Evolutionary conservation across 2,329 filamentous ascomycete species (phyloP).

Genomic region (Aspergillus hiratsukae): DNA sequence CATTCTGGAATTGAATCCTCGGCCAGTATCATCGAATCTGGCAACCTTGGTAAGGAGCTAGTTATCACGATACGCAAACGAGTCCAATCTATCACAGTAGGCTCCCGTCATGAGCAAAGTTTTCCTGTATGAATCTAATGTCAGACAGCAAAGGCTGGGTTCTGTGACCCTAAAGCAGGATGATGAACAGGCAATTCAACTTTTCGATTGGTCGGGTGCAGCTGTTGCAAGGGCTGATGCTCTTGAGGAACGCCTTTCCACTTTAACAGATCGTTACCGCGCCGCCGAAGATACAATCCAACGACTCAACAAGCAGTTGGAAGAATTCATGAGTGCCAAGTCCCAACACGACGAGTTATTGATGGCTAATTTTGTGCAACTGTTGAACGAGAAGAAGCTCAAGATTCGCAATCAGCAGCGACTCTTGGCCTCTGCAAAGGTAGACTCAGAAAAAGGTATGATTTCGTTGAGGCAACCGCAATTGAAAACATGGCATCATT

Average conservation of each 20-base stretch:
- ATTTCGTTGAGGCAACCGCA: not conserved
- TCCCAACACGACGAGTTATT: conserved; percentile 53
- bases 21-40: conserved; percentile 22
- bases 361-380: conserved; percentile 53
- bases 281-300: conserved; percentile 48
- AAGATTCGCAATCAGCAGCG: conserved; percentile 61
- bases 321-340: conserved; percentile 56
- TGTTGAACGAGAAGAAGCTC: conserved; percentile 61
- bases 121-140: conserved; percentile 12
- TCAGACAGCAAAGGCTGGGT: conserved; percentile 49
- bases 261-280: conserved; percentile 37
- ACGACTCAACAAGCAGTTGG: conserved; percentile 51
- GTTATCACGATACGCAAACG: conserved; percentile 40
- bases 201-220: conserved; percentile 54
- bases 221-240: conserved; percentile 43
- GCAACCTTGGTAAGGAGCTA: conserved; percentile 31
- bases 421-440: conserved; percentile 48
- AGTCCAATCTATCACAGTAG: conserved; percentile 47
- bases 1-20: conserved; percentile 28
- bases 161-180: conserved; percentile 48
- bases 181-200: conserved; percentile 51
- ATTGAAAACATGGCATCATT: not conserved
- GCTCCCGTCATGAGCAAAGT: conserved; percentile 14
- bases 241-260: conserved; percentile 40
- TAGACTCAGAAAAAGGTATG: conserved; percentile 37